Percentiles rank a stretch among this genome's conserved stretches.
Evolutionary conservation across 257 asterid species (phyloP).

Genomic region (Ballota nigra): DNA sequence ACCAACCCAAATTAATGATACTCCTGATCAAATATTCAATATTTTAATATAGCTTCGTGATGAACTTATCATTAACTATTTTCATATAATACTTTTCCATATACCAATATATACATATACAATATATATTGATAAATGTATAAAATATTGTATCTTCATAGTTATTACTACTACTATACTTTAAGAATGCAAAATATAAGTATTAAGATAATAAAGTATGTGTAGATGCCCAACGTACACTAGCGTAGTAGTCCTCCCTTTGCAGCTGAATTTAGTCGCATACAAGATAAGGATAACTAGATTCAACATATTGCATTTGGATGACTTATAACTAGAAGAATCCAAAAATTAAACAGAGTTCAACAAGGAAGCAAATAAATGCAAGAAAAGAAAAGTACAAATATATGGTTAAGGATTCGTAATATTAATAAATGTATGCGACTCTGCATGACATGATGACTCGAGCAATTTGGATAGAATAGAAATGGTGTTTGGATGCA

Average conservation of each 20-base stretch:
- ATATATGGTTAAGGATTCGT: not conserved
- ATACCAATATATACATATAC: too few species aligned
- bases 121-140: not conserved
- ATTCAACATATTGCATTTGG: not conserved
- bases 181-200: not conserved
- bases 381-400: not conserved
- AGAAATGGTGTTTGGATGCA: too few species aligned
- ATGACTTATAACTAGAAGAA: not conserved
- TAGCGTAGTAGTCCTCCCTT: too few species aligned
- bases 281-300: not conserved
- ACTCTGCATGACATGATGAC: not conserved
- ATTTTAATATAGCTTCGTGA: too few species aligned
- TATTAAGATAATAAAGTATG: not conserved
- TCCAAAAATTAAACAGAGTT: too few species aligned
- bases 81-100: too few species aligned
- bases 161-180: not conserved
- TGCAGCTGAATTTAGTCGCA: not conserved
- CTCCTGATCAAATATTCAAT: too few species aligned
- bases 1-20: too few species aligned
- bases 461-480: not conserved
- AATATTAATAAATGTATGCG: not conserved
- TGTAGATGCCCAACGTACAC: too few species aligned
- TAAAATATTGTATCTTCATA: not conserved
- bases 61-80: too few species aligned
- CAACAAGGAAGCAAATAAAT: not conserved